Conservation (phyloP, 2,329 filamentous ascomycete species). For the Exserohilum turcica region DNA sequence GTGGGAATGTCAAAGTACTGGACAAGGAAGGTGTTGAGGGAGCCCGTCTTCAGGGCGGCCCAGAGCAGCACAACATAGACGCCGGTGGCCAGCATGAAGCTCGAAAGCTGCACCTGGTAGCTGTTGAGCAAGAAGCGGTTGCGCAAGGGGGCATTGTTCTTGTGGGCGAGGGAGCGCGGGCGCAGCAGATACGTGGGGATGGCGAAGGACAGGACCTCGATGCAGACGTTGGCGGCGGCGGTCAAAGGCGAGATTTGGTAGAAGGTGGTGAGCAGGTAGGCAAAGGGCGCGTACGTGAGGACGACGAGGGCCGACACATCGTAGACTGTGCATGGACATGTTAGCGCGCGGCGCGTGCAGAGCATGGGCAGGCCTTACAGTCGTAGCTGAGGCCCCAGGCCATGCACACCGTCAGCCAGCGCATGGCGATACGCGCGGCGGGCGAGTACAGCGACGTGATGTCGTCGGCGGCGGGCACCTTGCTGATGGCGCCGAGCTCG, state of each 20-base stretch:
- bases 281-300: slow-evolving; percentile 75
- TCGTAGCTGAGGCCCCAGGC: slow-evolving; percentile 78
- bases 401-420: slow-evolving; percentile 69
- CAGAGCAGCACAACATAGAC: slow-evolving; percentile 79
- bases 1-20: slow-evolving; percentile 75
- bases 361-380: slow-evolving; percentile 56
- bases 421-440: slow-evolving; percentile 58
- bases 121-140: slow-evolving; percentile 52
- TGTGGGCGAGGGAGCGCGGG: slow-evolving; percentile 67
- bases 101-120: slow-evolving; percentile 57
- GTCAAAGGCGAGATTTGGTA: slow-evolving; percentile 71
- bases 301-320: slow-evolving; percentile 56
- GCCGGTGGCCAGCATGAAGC: slow-evolving; percentile 68
- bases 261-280: slow-evolving; percentile 77
- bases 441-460: slow-evolving; percentile 57
- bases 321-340: slow-evolving; percentile 29
- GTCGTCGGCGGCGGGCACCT: slow-evolving; percentile 63
- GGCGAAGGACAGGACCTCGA: slow-evolving; percentile 71
- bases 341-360: slow-evolving; percentile 17
- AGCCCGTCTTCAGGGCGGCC: slow-evolving; percentile 67
- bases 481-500: slow-evolving; percentile 71
- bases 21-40: slow-evolving; percentile 72
- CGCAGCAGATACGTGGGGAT: slow-evolving; percentile 78
- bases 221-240: slow-evolving; percentile 64
- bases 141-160: slow-evolving; percentile 53